Conservation (phyloP, 768 basidiomycete species). For the Leccinum rimulosum region DNA sequence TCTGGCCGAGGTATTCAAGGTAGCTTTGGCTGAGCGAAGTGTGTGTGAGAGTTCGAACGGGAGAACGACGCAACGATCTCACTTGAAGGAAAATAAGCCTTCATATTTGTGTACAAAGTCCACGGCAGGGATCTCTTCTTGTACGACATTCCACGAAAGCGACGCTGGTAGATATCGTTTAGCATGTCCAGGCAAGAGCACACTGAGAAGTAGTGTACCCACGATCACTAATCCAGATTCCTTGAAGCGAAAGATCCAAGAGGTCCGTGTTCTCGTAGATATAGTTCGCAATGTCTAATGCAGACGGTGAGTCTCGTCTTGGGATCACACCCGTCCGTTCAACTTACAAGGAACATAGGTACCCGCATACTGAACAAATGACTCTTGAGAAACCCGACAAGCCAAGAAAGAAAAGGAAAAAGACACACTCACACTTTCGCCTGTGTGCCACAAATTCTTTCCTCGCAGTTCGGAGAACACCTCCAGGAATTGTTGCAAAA, state of each 20-base stretch:
- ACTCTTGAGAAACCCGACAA: background rate
- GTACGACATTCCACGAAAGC: slow-evolving; percentile 62
- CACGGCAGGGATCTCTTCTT: slow-evolving; percentile 69
- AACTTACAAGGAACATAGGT: slow-evolving; percentile 59
- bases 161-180: slow-evolving; percentile 37
- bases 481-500: slow-evolving; percentile 72
- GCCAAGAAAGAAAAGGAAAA: background rate
- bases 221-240: slow-evolving; percentile 76
- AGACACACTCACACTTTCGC: slow-evolving; percentile 62
- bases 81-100: slow-evolving; percentile 74
- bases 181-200: background rate
- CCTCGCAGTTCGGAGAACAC: slow-evolving; percentile 72
- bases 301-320: background rate
- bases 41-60: background rate
- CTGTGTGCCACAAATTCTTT: slow-evolving; percentile 67
- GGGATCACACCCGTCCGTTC: slow-evolving; percentile 26
- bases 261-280: slow-evolving; percentile 58
- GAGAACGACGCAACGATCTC: slow-evolving; percentile 14
- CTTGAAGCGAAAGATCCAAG: slow-evolving; percentile 59
- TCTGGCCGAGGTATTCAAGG: slow-evolving; percentile 53
- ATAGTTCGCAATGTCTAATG: slow-evolving; percentile 68
- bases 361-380: slow-evolving; percentile 42
- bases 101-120: slow-evolving; percentile 72
- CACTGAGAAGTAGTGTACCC: slow-evolving; percentile 22
- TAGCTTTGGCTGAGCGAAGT: slow-evolving; percentile 56